Evolutionary conservation across 192 early-diverging fungal genomes (phyloP).

Genomic region (Gonapodya prolifera): DNA sequence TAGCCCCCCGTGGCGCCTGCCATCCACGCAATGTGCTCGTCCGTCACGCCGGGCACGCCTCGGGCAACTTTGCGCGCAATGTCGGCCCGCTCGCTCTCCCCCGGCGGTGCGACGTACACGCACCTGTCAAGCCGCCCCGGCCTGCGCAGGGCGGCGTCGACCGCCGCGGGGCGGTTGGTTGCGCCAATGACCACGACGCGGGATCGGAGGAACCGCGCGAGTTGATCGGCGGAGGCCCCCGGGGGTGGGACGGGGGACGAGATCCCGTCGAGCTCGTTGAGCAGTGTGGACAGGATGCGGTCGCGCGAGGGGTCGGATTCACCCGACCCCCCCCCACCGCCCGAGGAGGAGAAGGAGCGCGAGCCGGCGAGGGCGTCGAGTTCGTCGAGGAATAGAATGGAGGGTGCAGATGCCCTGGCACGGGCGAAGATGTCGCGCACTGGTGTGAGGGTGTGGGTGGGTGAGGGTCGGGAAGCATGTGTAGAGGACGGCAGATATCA

Average conservation of each 20-base stretch:
- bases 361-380: slow-evolving; percentile 93
- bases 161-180: slow-evolving; percentile 72
- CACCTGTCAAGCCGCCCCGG: slow-evolving; percentile 83
- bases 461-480: too few species aligned
- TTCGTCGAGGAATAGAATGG: slow-evolving; percentile 94
- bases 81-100: slow-evolving; percentile 28
- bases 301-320: slow-evolving; percentile 63
- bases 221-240: slow-evolving; percentile 48
- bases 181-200: slow-evolving; percentile 72
- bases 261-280: slow-evolving; percentile 98
- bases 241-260: neutral
- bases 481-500: neutral
- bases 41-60: slow-evolving; percentile 37
- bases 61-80: slow-evolving; percentile 57
- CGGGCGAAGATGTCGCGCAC: slow-evolving; percentile 68
- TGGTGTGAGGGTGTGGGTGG: neutral
- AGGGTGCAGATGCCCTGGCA: slow-evolving; percentile 64
- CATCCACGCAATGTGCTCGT: slow-evolving; percentile 32
- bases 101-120: slow-evolving; percentile 55
- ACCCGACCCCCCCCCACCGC: slow-evolving; percentile 32
- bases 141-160: slow-evolving; percentile 78
- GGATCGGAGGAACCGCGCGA: neutral
- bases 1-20: slow-evolving; percentile 46
- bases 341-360: slow-evolving; percentile 31
- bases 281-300: slow-evolving; percentile 67